phyloP scores from a whole-genome alignment of 2,329 filamentous ascomycete genomes.

The Aspergillus udagawae region DNA sequence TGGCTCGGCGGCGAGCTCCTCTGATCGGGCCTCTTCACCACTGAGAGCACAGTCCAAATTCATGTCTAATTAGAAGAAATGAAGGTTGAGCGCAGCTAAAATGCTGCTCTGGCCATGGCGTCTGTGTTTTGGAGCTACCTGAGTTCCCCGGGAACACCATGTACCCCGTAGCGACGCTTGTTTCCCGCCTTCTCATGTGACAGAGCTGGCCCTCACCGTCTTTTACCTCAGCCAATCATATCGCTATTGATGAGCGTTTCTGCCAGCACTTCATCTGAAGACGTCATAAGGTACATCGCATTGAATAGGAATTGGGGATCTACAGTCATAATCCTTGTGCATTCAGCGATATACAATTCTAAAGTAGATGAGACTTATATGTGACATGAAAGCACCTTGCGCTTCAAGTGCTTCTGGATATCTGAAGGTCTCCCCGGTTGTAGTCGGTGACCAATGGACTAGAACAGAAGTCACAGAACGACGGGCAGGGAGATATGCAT shows the following conservation, averaged over 20 bases:
- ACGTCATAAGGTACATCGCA: not conserved
- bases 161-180: not conserved
- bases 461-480: not conserved
- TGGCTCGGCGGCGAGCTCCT: slow-evolving; percentile 37
- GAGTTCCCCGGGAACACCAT: not conserved
- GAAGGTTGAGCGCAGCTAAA: slow-evolving; percentile 3
- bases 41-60: slow-evolving; percentile 6
- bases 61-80: slow-evolving; percentile 13
- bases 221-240: not conserved
- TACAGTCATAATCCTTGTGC: not conserved
- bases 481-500: not conserved
- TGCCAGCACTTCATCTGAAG: not conserved
- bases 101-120: slow-evolving; percentile 16
- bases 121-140: not conserved
- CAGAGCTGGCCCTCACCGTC: slow-evolving; percentile 3
- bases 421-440: not conserved
- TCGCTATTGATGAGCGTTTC: not conserved
- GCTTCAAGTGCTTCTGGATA: not conserved
- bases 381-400: not conserved
- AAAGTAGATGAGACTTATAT: not conserved
- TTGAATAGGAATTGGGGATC: not conserved
- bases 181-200: slow-evolving; percentile 15
- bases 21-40: slow-evolving; percentile 16
- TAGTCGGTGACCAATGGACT: not conserved
- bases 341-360: not conserved